Evolutionary conservation across 768 basidiomycete genomes (phyloP), one percentile per base, ranked within the genome.

Genomic region (Lactarius trivialis): DNA sequence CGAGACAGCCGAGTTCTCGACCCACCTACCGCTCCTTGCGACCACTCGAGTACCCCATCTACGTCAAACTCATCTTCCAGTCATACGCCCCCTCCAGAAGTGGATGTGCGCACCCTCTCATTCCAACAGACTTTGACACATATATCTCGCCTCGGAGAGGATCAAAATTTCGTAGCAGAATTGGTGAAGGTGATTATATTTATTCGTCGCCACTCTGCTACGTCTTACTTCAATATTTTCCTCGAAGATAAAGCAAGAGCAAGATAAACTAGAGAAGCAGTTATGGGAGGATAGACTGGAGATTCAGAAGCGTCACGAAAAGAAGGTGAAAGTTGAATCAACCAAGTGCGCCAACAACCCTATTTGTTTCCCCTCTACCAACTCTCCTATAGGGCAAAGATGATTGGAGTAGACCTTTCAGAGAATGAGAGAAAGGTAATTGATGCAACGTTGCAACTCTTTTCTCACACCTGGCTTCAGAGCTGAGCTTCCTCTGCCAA

Each of bases 101-200:
- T 77, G 48, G 80, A 85, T 65, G 64, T 80, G 55, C 80, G 77
- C 58, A 72, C 72, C 26, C 74, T 80, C 61, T 79, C 84, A 32
- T 91, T 89, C 70, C 86, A 85, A 65, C 85, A 91, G 67, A 81
- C 89, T 0, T 76, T 93, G 30, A 83, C 88, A 3, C 74, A 79
- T 59, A 70, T 93, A n/a, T 83, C 84, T 9, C 76, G 76, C 58
- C 78, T 92, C 5, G 78, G 82, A 41, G 78, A 81, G 54, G 79
- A 86, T 68, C 75, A 79, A 19, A 66, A 62, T 8, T 82, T 90
- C 60, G 72, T 85, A 39, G 69, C 76, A 28, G 70, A 77, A 19
- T 68, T 91, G 41, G 73, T 73, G 48, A 78, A 81, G 74, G 89
- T 88, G 73, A 37, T 73, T 66, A 30, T 61, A 49, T 52, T 26